These are phyloP conservation scores for Xylaria sp. DNA, from an alignment of 2,329 filamentous ascomycete genomes.

Conservation along the genomic window DNA sequence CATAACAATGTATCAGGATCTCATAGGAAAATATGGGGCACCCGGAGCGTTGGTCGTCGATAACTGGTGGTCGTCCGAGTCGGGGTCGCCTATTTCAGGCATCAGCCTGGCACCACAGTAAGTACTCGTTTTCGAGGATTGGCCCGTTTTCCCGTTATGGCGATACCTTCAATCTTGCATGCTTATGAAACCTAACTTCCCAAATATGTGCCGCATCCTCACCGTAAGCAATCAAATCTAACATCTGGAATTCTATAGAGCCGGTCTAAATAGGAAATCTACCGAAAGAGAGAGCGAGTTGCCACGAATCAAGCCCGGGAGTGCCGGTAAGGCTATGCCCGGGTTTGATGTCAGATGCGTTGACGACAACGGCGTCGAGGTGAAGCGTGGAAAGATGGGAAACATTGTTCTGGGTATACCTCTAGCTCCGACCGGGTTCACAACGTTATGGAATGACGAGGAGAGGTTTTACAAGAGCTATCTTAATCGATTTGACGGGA, in stretches of 20 bases:
- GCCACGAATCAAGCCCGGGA: slow-evolving; percentile 79
- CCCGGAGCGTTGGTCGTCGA: slow-evolving; percentile 67
- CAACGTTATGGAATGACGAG: slow-evolving; percentile 86
- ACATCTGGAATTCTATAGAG: slow-evolving; percentile 38
- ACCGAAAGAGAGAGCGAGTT: slow-evolving; percentile 51
- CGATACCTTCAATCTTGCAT: background rate
- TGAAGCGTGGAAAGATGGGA: slow-evolving; percentile 80
- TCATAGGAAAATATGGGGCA: slow-evolving; percentile 74
- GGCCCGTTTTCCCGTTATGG: background rate
- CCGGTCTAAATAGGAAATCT: slow-evolving; percentile 63
- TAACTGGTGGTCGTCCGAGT: slow-evolving; percentile 71
- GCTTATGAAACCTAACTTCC: background rate
- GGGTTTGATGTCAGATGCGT: slow-evolving; percentile 90
- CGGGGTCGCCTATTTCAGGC: slow-evolving; percentile 67
- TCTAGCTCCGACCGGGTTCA: slow-evolving; percentile 85
- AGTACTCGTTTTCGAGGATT: background rate
- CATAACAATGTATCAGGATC: slow-evolving; percentile 79
- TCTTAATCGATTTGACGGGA: slow-evolving; percentile 80
- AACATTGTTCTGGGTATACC: slow-evolving; percentile 90
- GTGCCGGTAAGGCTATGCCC: slow-evolving; percentile 89
- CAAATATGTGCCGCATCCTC: background rate
- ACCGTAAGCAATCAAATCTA: background rate
- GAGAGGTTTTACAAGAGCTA: slow-evolving; percentile 88
- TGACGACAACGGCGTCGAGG: slow-evolving; percentile 79
- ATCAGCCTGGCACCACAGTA: slow-evolving; percentile 63